Conservation (phyloP, 2,329 filamentous ascomycete species). For the Paecilomyces sp. region DNA sequence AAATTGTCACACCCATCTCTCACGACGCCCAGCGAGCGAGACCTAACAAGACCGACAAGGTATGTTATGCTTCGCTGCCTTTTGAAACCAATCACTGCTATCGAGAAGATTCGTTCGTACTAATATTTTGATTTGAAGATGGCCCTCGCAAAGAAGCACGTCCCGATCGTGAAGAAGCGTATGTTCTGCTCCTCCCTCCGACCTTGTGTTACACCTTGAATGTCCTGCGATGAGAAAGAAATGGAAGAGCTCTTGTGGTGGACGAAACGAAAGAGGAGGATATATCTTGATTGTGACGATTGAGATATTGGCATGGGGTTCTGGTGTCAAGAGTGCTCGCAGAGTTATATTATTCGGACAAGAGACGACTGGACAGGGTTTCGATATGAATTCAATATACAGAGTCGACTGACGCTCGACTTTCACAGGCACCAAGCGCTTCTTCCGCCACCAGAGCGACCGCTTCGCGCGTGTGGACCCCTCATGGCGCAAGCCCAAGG, state of each 20-base stretch:
- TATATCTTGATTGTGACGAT: neutral
- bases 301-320: neutral
- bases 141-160: constrained; percentile 98
- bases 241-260: neutral
- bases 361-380: neutral
- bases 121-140: constrained; percentile 48
- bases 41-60: constrained; percentile 38
- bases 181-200: constrained; percentile 44
- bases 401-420: constrained; percentile 36
- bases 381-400: constrained; percentile 18
- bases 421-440: constrained; percentile 75
- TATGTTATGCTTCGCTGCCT: constrained; percentile 17
- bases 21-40: constrained; percentile 33
- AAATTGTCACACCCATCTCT: constrained; percentile 33
- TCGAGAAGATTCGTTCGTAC: constrained; percentile 2
- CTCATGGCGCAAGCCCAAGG: constrained; percentile 99
- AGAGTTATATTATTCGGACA: neutral
- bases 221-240: neutral
- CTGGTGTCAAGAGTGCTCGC: neutral
- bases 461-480: constrained; percentile 86
- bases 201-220: neutral
- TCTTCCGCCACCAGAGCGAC: constrained; percentile 96
- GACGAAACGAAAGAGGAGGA: neutral
- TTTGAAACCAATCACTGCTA: neutral
- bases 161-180: constrained; percentile 99